These are phyloP conservation scores for Colletotrichum sp. DNA, from an alignment of 2,329 filamentous ascomycete species.

Conservation along the genomic window DNA sequence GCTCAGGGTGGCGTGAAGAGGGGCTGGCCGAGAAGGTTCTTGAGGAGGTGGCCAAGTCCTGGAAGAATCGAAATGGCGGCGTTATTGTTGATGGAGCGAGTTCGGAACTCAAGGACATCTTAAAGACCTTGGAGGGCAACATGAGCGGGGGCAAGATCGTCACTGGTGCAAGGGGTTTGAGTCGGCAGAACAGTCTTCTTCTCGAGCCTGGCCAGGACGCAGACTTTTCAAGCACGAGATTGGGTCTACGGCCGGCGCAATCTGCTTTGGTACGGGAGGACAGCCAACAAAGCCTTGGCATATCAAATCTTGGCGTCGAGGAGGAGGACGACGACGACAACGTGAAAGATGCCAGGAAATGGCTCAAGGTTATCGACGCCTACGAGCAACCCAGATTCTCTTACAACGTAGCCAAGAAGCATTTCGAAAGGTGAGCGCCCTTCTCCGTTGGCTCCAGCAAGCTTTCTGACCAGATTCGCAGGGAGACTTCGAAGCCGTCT, in stretches of 20 bases:
- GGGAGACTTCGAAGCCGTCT: conserved; percentile 68
- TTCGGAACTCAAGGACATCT: conserved; percentile 78
- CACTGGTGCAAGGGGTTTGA: conserved; percentile 55
- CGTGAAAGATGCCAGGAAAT: conserved; percentile 74
- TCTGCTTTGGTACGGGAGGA: conserved; percentile 57
- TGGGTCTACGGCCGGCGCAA: conserved; percentile 56
- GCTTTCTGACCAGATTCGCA: conserved; percentile 35
- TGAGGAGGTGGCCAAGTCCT: conserved; percentile 88
- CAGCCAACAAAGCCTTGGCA: conserved; percentile 69
- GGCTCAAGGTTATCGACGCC: conserved; percentile 83
- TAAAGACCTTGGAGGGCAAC: conserved; percentile 83
- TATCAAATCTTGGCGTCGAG: conserved; percentile 57
- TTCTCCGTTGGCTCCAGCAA: neutral
- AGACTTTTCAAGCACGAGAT: conserved; percentile 58
- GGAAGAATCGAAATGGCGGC: conserved; percentile 89
- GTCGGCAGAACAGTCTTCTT: conserved; percentile 68
- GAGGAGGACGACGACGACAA: conserved; percentile 63
- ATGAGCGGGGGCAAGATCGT: conserved; percentile 85
- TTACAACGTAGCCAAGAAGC: conserved; percentile 83
- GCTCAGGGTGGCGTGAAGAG: conserved; percentile 95
- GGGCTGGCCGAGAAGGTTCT: conserved; percentile 90
- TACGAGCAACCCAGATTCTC: conserved; percentile 83
- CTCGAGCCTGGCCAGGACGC: conserved; percentile 60
- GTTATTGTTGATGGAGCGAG: conserved; percentile 88
- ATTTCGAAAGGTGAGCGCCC: conserved; percentile 75